These are phyloP conservation scores for sorghum (Sorghum bicolor) DNA, from an alignment of 176 grass and related monocot species.

Conservation along the genomic window DNA sequence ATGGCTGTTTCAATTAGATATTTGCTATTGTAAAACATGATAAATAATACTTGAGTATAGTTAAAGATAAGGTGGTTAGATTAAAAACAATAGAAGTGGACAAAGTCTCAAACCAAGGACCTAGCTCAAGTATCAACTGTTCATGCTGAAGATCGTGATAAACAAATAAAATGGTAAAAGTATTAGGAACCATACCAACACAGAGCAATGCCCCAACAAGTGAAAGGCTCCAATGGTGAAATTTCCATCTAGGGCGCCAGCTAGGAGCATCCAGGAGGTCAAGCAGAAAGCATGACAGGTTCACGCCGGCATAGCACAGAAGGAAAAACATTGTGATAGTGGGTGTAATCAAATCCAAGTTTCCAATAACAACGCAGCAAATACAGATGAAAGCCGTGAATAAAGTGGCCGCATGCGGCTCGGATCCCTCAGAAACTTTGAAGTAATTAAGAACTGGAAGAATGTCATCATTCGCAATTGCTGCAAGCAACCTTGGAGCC, in stretches of 20 bases:
- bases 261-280: conserved; percentile 99
- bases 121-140: not conserved
- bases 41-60: conserved; percentile 7
- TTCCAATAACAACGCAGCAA: conserved; percentile 86
- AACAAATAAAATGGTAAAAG: conserved; percentile 2
- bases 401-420: conserved; percentile 78
- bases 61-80: conserved; percentile 4
- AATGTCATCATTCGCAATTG: conserved; percentile 97
- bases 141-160: not conserved
- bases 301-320: conserved; percentile 92
- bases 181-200: conserved; percentile 63
- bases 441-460: conserved; percentile 94
- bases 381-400: conserved; percentile 95
- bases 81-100: conserved; percentile 12
- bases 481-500: conserved; percentile 88
- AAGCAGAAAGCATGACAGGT: conserved; percentile 92
- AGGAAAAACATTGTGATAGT: conserved; percentile 99
- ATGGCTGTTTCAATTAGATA: not conserved
- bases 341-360: conserved; percentile 94
- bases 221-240: conserved; percentile 99
- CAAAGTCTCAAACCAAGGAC: conserved; percentile 4
- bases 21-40: not conserved
- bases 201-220: conserved; percentile 89
- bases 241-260: conserved; percentile 98
- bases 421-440: conserved; percentile 85